Conservation (phyloP, 306 rosid species). For the Cicer judaicum region DNA sequence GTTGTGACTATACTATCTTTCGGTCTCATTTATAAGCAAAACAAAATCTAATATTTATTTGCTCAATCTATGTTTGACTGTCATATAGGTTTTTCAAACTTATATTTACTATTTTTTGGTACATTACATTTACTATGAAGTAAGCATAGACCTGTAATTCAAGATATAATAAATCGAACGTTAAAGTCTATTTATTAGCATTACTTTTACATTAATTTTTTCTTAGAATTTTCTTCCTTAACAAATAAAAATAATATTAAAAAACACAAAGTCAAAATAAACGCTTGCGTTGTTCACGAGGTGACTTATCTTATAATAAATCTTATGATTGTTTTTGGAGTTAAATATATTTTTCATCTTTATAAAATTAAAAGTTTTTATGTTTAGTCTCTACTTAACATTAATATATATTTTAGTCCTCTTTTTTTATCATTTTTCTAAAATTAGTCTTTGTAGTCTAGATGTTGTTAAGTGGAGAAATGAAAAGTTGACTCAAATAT, state of each 20-base stretch:
- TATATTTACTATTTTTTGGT: neutral
- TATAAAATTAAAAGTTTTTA: too few relatives aligned
- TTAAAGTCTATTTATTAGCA: neutral
- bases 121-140: neutral
- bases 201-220: neutral
- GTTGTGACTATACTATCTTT: neutral
- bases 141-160: neutral
- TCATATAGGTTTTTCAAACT: too few relatives aligned
- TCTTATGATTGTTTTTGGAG: too few relatives aligned
- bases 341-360: too few relatives aligned
- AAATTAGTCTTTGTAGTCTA: too few relatives aligned
- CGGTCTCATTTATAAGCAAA: neutral
- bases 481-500: too few relatives aligned
- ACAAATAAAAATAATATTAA: neutral
- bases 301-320: too few relatives aligned
- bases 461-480: too few relatives aligned
- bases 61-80: neutral
- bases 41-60: neutral
- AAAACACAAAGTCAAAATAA: neutral
- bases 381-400: too few relatives aligned
- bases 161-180: neutral
- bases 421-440: too few relatives aligned
- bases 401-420: too few relatives aligned
- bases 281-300: too few relatives aligned
- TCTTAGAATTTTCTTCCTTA: neutral